These are phyloP conservation scores for Aspergillus alliaceus DNA, from an alignment of 2,329 filamentous ascomycete species.

Conservation along the genomic window DNA sequence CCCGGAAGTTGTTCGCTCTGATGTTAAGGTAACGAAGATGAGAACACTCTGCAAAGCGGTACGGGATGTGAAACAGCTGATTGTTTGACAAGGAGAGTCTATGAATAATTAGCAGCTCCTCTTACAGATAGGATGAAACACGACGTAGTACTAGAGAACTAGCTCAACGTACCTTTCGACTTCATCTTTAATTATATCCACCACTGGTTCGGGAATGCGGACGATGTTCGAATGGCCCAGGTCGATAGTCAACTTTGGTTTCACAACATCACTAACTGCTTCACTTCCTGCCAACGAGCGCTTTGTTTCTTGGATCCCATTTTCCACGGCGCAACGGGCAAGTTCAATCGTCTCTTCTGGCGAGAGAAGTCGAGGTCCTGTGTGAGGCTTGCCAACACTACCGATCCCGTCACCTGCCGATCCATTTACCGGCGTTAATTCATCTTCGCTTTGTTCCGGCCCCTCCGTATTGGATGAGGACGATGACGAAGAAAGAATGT, in stretches of 20 bases:
- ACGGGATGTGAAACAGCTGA: slow-evolving; percentile 50
- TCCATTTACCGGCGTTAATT: slow-evolving; percentile 25
- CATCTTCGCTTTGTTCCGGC: slow-evolving; percentile 29
- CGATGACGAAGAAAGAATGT: slow-evolving; percentile 21
- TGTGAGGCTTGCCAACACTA: slow-evolving; percentile 20
- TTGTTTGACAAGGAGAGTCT: slow-evolving; percentile 55
- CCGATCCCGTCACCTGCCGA: slow-evolving; percentile 24
- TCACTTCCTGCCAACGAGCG: slow-evolving; percentile 48
- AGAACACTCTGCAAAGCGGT: slow-evolving; percentile 49
- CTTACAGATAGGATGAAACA: background rate
- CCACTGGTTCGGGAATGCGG: slow-evolving; percentile 50
- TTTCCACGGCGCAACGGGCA: slow-evolving; percentile 46
- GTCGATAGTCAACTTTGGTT: slow-evolving; percentile 52
- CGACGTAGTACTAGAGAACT: background rate
- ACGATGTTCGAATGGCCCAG: slow-evolving; percentile 51
- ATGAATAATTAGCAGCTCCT: slow-evolving; percentile 13
- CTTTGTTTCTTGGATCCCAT: slow-evolving; percentile 48
- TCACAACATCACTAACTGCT: slow-evolving; percentile 46
- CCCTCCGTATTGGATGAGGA: slow-evolving; percentile 28
- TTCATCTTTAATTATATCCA: slow-evolving; percentile 54
- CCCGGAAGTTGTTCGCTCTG: slow-evolving; percentile 51
- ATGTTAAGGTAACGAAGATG: slow-evolving; percentile 53
- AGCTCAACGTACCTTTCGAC: slow-evolving; percentile 48
- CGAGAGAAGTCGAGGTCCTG: slow-evolving; percentile 32
- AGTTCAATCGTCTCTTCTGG: slow-evolving; percentile 49